These are phyloP conservation scores for Penstemon newberryi DNA, from an alignment of 257 asterid genomes.

Conservation along the genomic window DNA sequence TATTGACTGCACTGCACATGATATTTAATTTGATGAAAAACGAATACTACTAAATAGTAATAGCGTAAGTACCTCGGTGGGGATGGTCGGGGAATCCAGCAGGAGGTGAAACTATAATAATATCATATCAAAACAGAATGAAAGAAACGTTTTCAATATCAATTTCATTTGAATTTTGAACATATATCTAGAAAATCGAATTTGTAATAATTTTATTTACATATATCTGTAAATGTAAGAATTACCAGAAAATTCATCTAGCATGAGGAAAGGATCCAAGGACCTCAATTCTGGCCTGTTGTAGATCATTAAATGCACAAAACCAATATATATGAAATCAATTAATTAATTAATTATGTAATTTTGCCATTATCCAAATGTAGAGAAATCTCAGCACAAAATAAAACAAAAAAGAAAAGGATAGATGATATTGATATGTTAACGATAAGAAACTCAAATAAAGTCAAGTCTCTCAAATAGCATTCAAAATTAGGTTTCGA, in stretches of 20 bases:
- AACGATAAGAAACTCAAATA: too few species aligned
- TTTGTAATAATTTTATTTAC: background rate
- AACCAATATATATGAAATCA: too few species aligned
- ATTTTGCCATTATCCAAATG: background rate
- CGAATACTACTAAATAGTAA: background rate
- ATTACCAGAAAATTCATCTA: slow-evolving; percentile 85
- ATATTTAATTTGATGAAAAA: background rate
- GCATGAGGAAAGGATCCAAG: slow-evolving; percentile 85
- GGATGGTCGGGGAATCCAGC: slow-evolving; percentile 99
- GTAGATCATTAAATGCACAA: slow-evolving; percentile 10
- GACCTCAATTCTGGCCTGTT: slow-evolving; percentile 78
- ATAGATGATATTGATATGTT: too few species aligned
- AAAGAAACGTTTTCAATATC: too few species aligned
- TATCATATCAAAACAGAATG: background rate
- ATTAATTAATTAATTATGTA: too few species aligned
- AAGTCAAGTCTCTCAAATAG: too few species aligned
- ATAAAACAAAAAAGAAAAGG: too few species aligned
- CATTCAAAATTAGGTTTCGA: too few species aligned
- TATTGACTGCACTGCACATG: background rate
- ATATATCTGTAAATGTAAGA: background rate
- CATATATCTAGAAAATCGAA: too few species aligned
- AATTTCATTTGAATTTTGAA: background rate
- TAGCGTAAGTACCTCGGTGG: slow-evolving; percentile 66
- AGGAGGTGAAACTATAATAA: slow-evolving; percentile 77
- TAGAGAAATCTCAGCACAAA: too few species aligned